A percentile compares a stretch with the other conserved stretches of the same genome.
These are phyloP conservation scores for Aspergillus neoniger DNA, from an alignment of 2,329 filamentous ascomycete genomes.

Conservation along the genomic window DNA sequence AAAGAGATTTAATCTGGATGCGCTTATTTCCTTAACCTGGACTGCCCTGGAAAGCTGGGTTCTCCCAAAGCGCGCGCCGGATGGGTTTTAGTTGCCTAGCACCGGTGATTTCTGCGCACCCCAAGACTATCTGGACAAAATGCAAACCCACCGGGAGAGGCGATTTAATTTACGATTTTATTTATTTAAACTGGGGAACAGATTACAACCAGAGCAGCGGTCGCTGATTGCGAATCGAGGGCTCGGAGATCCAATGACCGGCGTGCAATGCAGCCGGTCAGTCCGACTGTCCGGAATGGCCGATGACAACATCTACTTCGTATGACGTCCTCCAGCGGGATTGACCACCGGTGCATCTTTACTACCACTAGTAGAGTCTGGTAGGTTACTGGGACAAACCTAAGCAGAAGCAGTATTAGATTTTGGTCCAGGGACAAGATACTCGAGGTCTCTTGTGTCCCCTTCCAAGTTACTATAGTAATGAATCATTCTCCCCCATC, in stretches of 20 bases:
- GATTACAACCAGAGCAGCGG: neutral
- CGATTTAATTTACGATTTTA: neutral
- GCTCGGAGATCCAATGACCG: constrained; percentile 4
- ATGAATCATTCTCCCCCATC: too few relatives aligned
- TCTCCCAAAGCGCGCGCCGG: neutral
- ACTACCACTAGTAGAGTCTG: too few relatives aligned
- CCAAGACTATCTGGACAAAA: too few relatives aligned
- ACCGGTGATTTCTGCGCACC: neutral
- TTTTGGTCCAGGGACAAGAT: too few relatives aligned
- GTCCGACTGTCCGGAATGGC: neutral
- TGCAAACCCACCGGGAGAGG: neutral
- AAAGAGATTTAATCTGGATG: constrained; percentile 1
- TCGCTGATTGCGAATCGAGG: neutral
- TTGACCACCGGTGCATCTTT: neutral
- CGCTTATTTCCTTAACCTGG: constrained; percentile 2
- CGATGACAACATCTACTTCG: neutral
- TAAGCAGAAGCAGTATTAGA: neutral
- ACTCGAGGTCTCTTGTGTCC: too few relatives aligned
- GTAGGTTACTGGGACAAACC: neutral
- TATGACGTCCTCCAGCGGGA: neutral
- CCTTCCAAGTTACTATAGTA: too few relatives aligned
- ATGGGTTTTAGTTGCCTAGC: neutral
- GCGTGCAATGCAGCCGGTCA: neutral
- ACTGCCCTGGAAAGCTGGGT: neutral
- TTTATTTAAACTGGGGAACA: neutral